phyloP scores from a whole-genome alignment of 441 rosid genomes.

The Corymbia calophylla region DNA sequence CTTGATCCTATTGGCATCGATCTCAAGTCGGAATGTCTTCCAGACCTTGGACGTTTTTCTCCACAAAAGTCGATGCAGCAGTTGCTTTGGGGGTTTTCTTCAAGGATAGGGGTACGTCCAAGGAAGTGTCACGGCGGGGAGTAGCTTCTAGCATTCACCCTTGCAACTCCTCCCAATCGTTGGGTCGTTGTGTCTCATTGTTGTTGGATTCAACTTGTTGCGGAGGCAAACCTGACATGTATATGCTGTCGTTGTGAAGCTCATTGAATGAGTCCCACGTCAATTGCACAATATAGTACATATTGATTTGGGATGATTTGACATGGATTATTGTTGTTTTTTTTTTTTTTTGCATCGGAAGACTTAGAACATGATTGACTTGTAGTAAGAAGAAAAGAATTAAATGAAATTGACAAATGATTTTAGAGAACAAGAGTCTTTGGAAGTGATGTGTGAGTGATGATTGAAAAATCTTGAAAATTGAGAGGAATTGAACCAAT shows the following conservation, averaged over 20 bases:
- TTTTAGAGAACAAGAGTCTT: neutral
- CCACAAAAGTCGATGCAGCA: neutral
- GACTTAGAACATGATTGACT: rapidly evolving
- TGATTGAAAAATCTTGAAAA: neutral
- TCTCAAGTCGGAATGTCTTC: neutral
- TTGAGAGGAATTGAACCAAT: neutral
- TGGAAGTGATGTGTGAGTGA: neutral
- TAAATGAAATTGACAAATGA: neutral
- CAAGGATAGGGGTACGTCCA: neutral
- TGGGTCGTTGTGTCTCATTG: neutral
- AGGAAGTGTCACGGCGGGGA: neutral
- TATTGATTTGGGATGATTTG: neutral
- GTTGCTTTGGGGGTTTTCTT: neutral
- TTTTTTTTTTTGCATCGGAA: neutral
- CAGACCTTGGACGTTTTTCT: neutral
- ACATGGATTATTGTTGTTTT: neutral
- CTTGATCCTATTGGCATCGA: neutral
- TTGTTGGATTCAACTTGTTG: neutral
- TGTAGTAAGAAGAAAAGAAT: neutral
- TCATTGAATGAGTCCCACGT: neutral
- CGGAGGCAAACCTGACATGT: no score
- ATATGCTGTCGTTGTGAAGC: rapidly evolving
- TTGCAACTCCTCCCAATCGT: neutral
- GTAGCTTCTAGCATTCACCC: neutral
- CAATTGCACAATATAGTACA: no score